These are phyloP conservation scores for Zymoseptoria crescenta DNA, from an alignment of 2,329 filamentous ascomycete genomes.

Conservation along the genomic window DNA sequence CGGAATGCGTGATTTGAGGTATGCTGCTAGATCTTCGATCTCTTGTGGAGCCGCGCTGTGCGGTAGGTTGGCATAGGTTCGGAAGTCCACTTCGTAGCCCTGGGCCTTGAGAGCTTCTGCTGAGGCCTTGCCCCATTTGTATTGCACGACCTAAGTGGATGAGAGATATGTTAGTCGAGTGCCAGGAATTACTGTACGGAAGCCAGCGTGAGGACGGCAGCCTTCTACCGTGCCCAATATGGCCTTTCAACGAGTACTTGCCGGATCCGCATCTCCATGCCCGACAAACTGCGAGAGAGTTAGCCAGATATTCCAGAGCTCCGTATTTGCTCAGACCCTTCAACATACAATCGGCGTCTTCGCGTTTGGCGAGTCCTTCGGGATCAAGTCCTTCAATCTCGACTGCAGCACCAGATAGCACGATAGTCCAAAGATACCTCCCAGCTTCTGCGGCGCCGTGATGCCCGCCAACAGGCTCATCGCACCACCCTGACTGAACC, in stretches of 20 bases:
- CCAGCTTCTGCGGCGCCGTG: slow-evolving; percentile 65
- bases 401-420: slow-evolving; percentile 68
- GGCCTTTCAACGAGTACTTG: too few relatives aligned
- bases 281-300: slow-evolving; percentile 57
- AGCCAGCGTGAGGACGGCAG: too few relatives aligned
- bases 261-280: slow-evolving; percentile 68
- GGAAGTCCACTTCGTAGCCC: slow-evolving; percentile 68
- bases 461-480: slow-evolving; percentile 76
- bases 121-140: slow-evolving; percentile 60
- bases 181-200: too few relatives aligned
- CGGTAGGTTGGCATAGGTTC: slow-evolving; percentile 65
- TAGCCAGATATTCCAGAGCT: background rate
- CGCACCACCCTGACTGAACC: slow-evolving; percentile 80
- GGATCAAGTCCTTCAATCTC: slow-evolving; percentile 52
- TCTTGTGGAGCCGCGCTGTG: slow-evolving; percentile 73
- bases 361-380: slow-evolving; percentile 40
- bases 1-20: slow-evolving; percentile 48
- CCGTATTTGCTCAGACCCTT: too few relatives aligned
- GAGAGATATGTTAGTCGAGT: too few relatives aligned
- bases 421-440: slow-evolving; percentile 80
- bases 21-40: slow-evolving; percentile 70
- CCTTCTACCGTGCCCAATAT: too few relatives aligned
- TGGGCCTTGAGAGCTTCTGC: slow-evolving; percentile 58
- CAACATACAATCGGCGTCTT: slow-evolving; percentile 58
- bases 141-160: slow-evolving; percentile 49